Conservation (phyloP, 169 alveolate species). For the Amoebophrya sp. region DNA sequence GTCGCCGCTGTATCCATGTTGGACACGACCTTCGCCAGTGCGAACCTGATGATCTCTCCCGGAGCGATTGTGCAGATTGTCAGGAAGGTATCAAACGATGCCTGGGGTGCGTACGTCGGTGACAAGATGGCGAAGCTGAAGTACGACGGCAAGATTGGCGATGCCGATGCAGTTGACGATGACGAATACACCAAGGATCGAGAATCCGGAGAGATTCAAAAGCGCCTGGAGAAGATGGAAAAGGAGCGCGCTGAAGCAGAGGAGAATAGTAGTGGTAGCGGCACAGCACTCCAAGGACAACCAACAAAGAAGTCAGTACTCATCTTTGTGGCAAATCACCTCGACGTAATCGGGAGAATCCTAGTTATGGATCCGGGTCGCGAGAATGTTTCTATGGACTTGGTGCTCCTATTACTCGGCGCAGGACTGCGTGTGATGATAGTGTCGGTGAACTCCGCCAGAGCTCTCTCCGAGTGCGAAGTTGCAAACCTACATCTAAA, state of each 20-base stretch:
- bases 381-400: background rate
- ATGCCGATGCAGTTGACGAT: background rate
- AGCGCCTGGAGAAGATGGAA: background rate
- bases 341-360: background rate
- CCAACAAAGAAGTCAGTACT: background rate
- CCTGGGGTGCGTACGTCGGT: background rate
- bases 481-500: background rate
- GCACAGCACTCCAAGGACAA: background rate
- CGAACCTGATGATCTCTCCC: background rate
- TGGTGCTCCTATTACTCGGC: background rate
- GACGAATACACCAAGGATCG: too few relatives aligned
- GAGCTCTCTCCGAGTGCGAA: background rate
- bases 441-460: background rate
- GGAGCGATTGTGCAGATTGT: background rate
- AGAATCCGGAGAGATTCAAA: too few relatives aligned
- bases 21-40: background rate
- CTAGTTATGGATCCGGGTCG: background rate
- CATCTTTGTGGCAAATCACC: background rate
- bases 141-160: background rate
- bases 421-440: background rate
- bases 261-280: background rate
- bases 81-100: background rate
- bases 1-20: background rate
- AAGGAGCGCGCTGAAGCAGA: background rate
- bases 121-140: background rate